phyloP scores from a whole-genome alignment of 2,329 filamentous ascomycete genomes.

The Colletotrichum truncatum region DNA sequence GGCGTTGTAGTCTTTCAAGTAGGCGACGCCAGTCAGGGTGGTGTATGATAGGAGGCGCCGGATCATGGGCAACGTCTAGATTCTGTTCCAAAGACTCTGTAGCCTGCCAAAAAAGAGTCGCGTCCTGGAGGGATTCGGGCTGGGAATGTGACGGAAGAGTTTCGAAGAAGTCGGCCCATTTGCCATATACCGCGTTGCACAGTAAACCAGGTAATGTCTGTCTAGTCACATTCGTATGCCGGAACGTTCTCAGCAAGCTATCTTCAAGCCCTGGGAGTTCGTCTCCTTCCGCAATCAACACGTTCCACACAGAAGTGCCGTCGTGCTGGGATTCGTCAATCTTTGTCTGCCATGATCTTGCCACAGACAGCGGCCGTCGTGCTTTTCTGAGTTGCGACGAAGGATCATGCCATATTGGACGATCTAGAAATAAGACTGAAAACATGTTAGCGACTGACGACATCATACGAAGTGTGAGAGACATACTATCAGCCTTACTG shows the following conservation, averaged over 20 bases:
- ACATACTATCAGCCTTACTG: conserved; percentile 32
- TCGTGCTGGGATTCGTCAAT: conserved; percentile 28
- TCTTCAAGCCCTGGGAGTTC: conserved; percentile 23
- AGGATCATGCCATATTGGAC: conserved; percentile 34
- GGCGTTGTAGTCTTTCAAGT: conserved; percentile 39
- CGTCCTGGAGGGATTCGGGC: conserved; percentile 1
- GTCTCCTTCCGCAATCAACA: conserved; percentile 26
- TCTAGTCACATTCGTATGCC: conserved; percentile 1
- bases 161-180: conserved; percentile 45
- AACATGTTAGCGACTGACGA: neutral
- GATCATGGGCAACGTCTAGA: conserved; percentile 33
- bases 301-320: conserved; percentile 28
- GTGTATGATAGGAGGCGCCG: neutral
- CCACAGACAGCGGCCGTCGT: conserved; percentile 24
- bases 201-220: conserved; percentile 31
- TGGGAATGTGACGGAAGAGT: conserved; percentile 32
- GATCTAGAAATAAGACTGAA: conserved; percentile 43
- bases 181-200: conserved; percentile 35
- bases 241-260: conserved; percentile 15
- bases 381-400: conserved; percentile 32
- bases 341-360: conserved; percentile 24
- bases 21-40: conserved; percentile 42
- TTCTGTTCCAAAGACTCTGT: conserved; percentile 47
- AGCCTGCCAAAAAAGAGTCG: conserved; percentile 40
- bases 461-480: no score